Conservation (phyloP, 2,329 filamentous ascomycete genomes). For the Fulvia fulva region DNA sequence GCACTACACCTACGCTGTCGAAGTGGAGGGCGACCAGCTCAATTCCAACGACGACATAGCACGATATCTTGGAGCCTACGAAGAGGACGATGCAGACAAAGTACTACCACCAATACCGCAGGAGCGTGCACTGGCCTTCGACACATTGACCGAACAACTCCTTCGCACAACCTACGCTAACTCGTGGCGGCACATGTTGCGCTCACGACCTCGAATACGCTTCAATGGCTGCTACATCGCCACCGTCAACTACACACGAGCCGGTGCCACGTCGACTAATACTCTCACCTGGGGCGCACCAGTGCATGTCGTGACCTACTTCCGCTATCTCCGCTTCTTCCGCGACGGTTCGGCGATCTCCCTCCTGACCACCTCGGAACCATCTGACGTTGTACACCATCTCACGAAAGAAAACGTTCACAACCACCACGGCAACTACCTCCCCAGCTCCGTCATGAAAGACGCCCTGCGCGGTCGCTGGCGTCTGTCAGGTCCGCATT, state of each 20-base stretch:
- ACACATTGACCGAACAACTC: slow-evolving; percentile 25
- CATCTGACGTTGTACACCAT: slow-evolving; percentile 80
- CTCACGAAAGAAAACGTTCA: slow-evolving; percentile 67
- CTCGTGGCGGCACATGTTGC: slow-evolving; percentile 66
- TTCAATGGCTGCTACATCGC: slow-evolving; percentile 97
- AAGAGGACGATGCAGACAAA: slow-evolving; percentile 16
- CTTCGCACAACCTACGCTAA: slow-evolving; percentile 28
- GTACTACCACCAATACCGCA: slow-evolving; percentile 18
- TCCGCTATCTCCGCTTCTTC: slow-evolving; percentile 93
- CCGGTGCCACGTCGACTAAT: slow-evolving; percentile 68
- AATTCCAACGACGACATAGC: slow-evolving; percentile 22
- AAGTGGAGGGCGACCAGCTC: slow-evolving; percentile 49
- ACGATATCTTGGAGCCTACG: slow-evolving; percentile 20
- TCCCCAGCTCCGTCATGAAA: slow-evolving; percentile 59
- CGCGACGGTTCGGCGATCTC: slow-evolving; percentile 81
- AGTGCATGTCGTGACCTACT: slow-evolving; percentile 95
- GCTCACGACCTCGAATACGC: slow-evolving; percentile 74
- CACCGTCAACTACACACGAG: slow-evolving; percentile 89
- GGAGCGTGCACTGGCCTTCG: slow-evolving; percentile 22
- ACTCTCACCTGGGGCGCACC: slow-evolving; percentile 74
- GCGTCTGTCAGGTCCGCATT: slow-evolving; percentile 55
- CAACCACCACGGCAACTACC: slow-evolving; percentile 37
- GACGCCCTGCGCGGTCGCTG: slow-evolving; percentile 64
- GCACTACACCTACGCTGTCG: slow-evolving; percentile 72
- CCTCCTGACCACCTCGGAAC: slow-evolving; percentile 75